Percentiles rank a stretch among this genome's conserved stretches.
Conservation (phyloP, 2,329 filamentous ascomycete genomes). For the Colletotrichum coccodes region DNA sequence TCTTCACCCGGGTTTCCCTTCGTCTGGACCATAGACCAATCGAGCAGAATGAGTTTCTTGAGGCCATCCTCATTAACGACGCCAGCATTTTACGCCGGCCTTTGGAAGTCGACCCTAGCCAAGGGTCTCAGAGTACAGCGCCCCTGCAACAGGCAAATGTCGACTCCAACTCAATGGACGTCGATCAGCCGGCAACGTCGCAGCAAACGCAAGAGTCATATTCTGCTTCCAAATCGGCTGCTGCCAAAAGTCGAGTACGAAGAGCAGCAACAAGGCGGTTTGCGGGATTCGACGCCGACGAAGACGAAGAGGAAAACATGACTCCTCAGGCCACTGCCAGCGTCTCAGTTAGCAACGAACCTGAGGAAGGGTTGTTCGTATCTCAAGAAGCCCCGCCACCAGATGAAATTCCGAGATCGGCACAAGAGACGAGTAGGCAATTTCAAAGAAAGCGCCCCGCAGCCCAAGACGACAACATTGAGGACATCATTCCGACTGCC, state of each 20-base stretch:
- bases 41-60: conserved; percentile 90
- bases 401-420: conserved; percentile 32
- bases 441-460: conserved; percentile 58
- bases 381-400: conserved; percentile 53
- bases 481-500: conserved; percentile 79
- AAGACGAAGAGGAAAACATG: conserved; percentile 52
- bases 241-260: conserved; percentile 37
- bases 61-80: conserved; percentile 87
- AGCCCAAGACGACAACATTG: conserved; percentile 68
- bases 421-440: conserved; percentile 34
- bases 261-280: conserved; percentile 64
- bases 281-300: conserved; percentile 73
- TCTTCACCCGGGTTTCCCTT: conserved; percentile 76
- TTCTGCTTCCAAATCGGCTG: conserved; percentile 34
- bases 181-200: conserved; percentile 36
- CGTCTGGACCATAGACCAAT: conserved; percentile 84
- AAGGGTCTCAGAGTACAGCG: conserved; percentile 39
- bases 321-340: conserved; percentile 37
- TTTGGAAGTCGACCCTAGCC: conserved; percentile 62
- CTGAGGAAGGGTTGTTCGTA: conserved; percentile 64
- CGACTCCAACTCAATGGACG: conserved; percentile 36
- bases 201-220: conserved; percentile 17
- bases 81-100: conserved; percentile 76
- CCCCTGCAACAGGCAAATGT: conserved; percentile 29
- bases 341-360: conserved; percentile 33